phyloP scores from a whole-genome alignment of 2,329 filamentous ascomycete species.

The Chaetomiaceae sp. region DNA sequence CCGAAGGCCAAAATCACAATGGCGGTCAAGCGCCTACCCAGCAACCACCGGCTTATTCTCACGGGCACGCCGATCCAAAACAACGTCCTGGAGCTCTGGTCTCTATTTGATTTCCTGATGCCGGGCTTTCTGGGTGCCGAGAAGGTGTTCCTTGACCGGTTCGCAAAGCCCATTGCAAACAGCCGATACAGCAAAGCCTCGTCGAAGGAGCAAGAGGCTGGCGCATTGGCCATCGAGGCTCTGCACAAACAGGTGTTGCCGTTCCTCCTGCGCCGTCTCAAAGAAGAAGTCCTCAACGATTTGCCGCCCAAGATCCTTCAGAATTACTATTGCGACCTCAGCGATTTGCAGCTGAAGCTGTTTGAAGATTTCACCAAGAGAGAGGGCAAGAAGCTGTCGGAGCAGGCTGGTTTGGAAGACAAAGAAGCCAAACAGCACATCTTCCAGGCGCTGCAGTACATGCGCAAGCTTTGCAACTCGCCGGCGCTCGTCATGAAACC shows the following conservation, averaged over 20 bases:
- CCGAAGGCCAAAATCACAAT: constrained; percentile 93
- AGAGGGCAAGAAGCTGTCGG: constrained; percentile 80
- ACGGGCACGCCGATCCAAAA: constrained; percentile 98
- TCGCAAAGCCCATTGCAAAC: constrained; percentile 90
- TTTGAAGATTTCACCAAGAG: constrained; percentile 97
- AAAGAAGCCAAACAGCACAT: constrained; percentile 97
- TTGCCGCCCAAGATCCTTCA: constrained; percentile 96
- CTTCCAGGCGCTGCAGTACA: constrained; percentile 98
- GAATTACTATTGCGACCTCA: constrained; percentile 98
- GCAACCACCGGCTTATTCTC: constrained; percentile 92
- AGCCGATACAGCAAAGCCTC: constrained; percentile 96
- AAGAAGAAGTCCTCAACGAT: constrained; percentile 95
- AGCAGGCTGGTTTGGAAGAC: constrained; percentile 78
- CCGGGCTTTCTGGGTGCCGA: constrained; percentile 92
- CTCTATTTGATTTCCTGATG: constrained; percentile 98
- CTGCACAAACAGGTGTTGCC: constrained; percentile 96
- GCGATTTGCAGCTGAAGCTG: constrained; percentile 87
- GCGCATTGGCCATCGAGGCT: constrained; percentile 94
- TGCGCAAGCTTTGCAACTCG: constrained; percentile 98
- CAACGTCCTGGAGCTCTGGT: constrained; percentile 96
- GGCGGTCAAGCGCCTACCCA: constrained; percentile 82
- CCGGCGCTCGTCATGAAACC: constrained; percentile 95
- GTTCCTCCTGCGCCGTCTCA: constrained; percentile 90
- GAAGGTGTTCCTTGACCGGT: constrained; percentile 93
- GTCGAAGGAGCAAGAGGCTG: constrained; percentile 96